These are phyloP conservation scores for Austroboletus niveus DNA, from an alignment of 1,284 basidiomycete genomes.

Conservation along the genomic window DNA sequence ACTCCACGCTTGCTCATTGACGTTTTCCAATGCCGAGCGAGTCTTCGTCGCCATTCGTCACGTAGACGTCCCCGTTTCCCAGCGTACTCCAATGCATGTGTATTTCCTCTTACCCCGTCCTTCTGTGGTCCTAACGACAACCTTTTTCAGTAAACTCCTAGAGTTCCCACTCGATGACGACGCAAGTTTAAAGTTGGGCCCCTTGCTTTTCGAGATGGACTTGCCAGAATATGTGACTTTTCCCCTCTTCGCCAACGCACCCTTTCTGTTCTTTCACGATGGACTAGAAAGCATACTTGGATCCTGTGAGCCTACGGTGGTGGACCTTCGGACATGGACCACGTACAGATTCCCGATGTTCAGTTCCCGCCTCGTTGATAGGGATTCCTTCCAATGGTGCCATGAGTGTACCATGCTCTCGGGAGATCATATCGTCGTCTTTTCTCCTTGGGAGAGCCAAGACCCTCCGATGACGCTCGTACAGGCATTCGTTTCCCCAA, in stretches of 20 bases:
- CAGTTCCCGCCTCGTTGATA: constrained; percentile 10
- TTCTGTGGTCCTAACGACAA: constrained; percentile 1
- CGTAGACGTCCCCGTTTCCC: constrained; percentile 13
- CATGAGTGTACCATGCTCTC: constrained; percentile 16
- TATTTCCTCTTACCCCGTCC: background rate
- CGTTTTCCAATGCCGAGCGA: constrained; percentile 16
- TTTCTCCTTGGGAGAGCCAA: constrained; percentile 7
- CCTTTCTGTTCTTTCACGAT: constrained; percentile 19
- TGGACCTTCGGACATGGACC: constrained; percentile 18
- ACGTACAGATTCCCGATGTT: constrained; percentile 20
- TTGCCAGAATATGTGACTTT: constrained; percentile 16
- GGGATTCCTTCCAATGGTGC: constrained; percentile 3
- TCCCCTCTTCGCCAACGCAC: constrained; percentile 14
- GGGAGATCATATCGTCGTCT: constrained; percentile 16
- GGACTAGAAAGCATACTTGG: constrained; percentile 16
- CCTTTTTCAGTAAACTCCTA: constrained; percentile 18
- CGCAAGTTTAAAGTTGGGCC: constrained; percentile 12
- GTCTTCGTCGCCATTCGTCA: constrained; percentile 22
- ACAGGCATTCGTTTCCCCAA: constrained; percentile 17
- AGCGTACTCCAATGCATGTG: constrained; percentile 24
- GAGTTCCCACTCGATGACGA: constrained; percentile 21
- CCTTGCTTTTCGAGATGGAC: constrained; percentile 16
- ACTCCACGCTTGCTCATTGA: constrained; percentile 18
- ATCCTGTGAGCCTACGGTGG: constrained; percentile 13
- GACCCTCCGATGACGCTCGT: constrained; percentile 14